Conservation (phyloP, 768 basidiomycete genomes). For the Tylopilus subfusipes region DNA sequence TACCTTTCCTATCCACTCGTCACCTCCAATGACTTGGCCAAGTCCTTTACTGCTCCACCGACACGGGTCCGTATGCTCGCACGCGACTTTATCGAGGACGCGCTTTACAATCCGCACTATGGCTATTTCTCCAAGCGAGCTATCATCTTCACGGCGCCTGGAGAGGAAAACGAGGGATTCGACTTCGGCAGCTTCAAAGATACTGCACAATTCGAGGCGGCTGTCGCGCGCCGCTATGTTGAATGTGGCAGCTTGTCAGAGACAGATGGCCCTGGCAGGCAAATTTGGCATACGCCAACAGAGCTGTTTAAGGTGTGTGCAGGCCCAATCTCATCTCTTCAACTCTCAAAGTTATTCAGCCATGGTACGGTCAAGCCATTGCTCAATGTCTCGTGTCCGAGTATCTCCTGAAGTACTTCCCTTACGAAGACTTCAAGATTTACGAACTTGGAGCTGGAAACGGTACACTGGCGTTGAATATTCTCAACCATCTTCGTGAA, state of each 20-base stretch:
- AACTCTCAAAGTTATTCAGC: conserved; percentile 46
- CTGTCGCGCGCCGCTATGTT: conserved; percentile 73
- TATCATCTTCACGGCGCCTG: conserved; percentile 73
- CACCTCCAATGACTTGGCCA: conserved; percentile 67
- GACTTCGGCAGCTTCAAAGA: conserved; percentile 68
- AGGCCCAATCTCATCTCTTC: not conserved
- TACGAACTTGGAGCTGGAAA: conserved; percentile 99
- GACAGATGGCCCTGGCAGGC: conserved; percentile 69
- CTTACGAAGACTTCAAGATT: conserved; percentile 92
- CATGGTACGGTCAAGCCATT: conserved; percentile 90
- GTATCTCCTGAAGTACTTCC: conserved; percentile 92
- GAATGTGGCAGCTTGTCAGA: conserved; percentile 59
- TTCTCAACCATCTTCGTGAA: conserved; percentile 74
- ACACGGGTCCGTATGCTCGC: conserved; percentile 87
- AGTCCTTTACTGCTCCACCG: conserved; percentile 53
- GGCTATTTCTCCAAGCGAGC: conserved; percentile 96
- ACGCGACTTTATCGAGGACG: conserved; percentile 95
- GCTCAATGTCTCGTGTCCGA: conserved; percentile 86
- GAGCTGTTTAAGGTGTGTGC: conserved; percentile 86
- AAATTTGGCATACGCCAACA: conserved; percentile 98
- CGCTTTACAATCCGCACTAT: conserved; percentile 94
- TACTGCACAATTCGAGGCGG: conserved; percentile 73
- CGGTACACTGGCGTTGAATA: conserved; percentile 87
- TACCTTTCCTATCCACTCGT: conserved; percentile 53
- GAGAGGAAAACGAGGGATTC: conserved; percentile 44